Percentiles rank a stretch among this genome's conserved stretches.
These are phyloP conservation scores for Tylopilus intermedius DNA, from an alignment of 768 basidiomycete species.

Conservation along the genomic window DNA sequence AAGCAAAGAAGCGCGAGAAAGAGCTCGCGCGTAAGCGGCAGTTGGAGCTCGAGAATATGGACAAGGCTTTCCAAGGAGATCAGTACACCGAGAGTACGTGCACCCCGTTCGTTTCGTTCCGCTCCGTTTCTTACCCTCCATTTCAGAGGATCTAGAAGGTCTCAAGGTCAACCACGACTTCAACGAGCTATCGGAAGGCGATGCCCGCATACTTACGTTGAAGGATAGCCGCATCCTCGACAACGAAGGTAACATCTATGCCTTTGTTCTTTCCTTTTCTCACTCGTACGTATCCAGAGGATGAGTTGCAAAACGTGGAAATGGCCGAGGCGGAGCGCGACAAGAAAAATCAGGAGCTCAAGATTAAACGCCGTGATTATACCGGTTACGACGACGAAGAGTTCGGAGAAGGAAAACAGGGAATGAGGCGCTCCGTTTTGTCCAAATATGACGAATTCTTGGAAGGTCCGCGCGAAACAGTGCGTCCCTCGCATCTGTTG, in stretches of 20 bases:
- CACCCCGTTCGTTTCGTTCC: background rate
- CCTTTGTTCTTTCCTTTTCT: background rate
- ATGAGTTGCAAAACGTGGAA: constrained; percentile 94
- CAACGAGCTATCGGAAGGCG: constrained; percentile 86
- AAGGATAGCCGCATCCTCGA: constrained; percentile 95
- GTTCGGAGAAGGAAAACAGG: constrained; percentile 67
- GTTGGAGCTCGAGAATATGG: constrained; percentile 79
- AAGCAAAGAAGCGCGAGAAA: constrained; percentile 85
- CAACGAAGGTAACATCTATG: constrained; percentile 67
- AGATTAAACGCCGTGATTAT: constrained; percentile 86
- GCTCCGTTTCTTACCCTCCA: constrained; percentile 1
- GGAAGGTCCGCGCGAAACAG: constrained; percentile 66
- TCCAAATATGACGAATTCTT: constrained; percentile 93
- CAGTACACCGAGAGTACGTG: constrained; percentile 84
- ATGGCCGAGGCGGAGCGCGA: constrained; percentile 84
- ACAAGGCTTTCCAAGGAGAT: constrained; percentile 62
- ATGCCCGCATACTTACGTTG: constrained; percentile 91
- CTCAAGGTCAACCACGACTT: constrained; percentile 96
- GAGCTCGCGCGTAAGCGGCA: constrained; percentile 81
- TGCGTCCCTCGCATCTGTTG: constrained; percentile 30
- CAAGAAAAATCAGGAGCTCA: constrained; percentile 75
- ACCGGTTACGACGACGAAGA: constrained; percentile 97
- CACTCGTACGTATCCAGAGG: constrained; percentile 55
- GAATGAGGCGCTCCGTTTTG: constrained; percentile 78
- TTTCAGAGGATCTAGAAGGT: constrained; percentile 80